Evolutionary conservation across 805 yeast genomes (phyloP), one percentile per base, ranked within the genome.

Genomic region (Yarrowia sp.): DNA sequence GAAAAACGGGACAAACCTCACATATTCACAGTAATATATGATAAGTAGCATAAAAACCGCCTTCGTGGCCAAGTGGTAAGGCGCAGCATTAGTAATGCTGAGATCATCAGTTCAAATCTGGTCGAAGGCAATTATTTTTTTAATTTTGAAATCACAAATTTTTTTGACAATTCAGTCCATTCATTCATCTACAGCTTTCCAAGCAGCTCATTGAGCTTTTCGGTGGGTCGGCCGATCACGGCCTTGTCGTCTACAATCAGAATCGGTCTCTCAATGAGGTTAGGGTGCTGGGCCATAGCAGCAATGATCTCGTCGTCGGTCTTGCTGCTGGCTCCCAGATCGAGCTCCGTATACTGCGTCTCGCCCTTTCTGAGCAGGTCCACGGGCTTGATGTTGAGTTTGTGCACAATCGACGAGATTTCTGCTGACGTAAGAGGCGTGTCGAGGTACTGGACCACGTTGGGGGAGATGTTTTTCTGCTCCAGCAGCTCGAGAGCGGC

Each of bases 401-500:
- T 63, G 5, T 15, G 40, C 8, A 63, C 8, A 9, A 63, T 15
- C 2, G 43, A 38, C 16, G 22, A 2, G 36, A 63, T 63, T 40
- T 63, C 67, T 9, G 48, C 15, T 3, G 9, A 40, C 8, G 67
- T 15, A 2, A 63, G 48, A 38, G 67, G 67, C 10, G 56, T 48
- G 22, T 63, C 67, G 43, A 63, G 56, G 15, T 63, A 63, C 46
- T 63, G 52, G 22, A 63, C 56, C 5, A 63, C 41, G 19, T 8
- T 40, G 46, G 67, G 56, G 32, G 22, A 36, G 56, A 63, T 48
- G 7, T 49, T 36, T 14, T 41, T 16, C n/a, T 10, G 11, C 22
- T 63, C 56, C 12, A 63, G 67, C 11, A 63, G 67, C 22, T 63
- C 67, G 32, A 63, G 56, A 5, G 67, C 67, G 16, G 67, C 67